These are phyloP conservation scores for Litsea cubeba DNA, from an alignment of 164 flowering plant genomes.

Conservation along the genomic window DNA sequence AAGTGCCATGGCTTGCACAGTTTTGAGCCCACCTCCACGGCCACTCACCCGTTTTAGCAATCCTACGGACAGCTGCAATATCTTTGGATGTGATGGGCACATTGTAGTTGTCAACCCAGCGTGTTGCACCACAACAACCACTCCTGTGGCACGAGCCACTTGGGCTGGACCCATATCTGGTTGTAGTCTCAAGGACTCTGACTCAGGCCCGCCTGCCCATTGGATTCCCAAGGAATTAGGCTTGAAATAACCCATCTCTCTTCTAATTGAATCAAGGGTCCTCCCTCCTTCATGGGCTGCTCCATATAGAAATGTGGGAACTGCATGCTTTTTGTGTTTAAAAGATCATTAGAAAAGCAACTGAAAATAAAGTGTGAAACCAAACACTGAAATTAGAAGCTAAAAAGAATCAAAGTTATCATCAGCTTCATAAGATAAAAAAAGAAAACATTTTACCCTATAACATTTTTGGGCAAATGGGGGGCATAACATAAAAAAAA, in stretches of 20 bases:
- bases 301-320: slow-evolving; percentile 61
- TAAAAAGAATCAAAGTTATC: too few relatives aligned
- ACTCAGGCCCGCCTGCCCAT: slow-evolving; percentile 54
- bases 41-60: slow-evolving; percentile 66
- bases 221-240: slow-evolving; percentile 60
- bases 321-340: slow-evolving; percentile 31
- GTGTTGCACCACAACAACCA: slow-evolving; percentile 55
- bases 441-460: too few relatives aligned
- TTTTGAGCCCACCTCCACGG: slow-evolving; percentile 72
- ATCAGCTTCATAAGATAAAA: background rate
- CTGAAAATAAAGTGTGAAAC: background rate
- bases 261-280: slow-evolving; percentile 51
- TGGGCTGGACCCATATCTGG: slow-evolving; percentile 59
- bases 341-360: background rate
- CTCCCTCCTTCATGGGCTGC: slow-evolving; percentile 64
- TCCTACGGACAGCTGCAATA: slow-evolving; percentile 36
- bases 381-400: background rate
- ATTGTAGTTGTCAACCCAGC: slow-evolving; percentile 62
- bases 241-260: slow-evolving; percentile 59
- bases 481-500: background rate
- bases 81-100: slow-evolving; percentile 60
- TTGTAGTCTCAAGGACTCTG: slow-evolving; percentile 32
- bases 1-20: slow-evolving; percentile 65
- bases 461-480: background rate
- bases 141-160: slow-evolving; percentile 44